Evolutionary conservation across 1,139 yeast genomes (phyloP), one percentile per base, ranked within the genome.

Genomic region (Martiniozyma asiatica): DNA sequence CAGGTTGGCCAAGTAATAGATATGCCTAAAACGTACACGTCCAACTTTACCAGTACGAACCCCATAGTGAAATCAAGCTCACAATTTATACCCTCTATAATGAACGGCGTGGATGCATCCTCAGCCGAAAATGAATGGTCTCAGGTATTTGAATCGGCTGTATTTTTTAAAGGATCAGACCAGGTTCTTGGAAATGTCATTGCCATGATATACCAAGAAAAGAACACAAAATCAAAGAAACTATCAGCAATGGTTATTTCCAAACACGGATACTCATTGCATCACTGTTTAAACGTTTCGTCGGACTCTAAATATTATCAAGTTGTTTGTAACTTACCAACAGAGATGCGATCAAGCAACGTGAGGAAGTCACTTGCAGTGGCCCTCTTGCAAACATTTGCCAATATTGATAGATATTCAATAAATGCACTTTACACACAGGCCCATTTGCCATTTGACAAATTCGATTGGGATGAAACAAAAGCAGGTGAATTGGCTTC

Each of bases 321-420:
- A 2, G 92, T 94, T 2, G 71, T 92, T 43, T 71, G 74, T 40
- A 84, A 84, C 45, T 58, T 87, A 29, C 51, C 65, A 1, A 60
- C 62, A 0, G 53, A 61, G 9, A 63, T 65, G 42, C 60, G 61
- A 40, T 51, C 60, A 9, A 71, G 84, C 10, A 70, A 70, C 30
- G 82, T 78, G 5, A 63, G 93, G 39, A 65, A 72, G 39, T 76
- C 92, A 0, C 58, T 87, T 25, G 96, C 96, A 0, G 71, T 85
- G 5, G 65, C 92, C 2, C 58, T 70, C 24, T 56, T 87, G 38
- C 70, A 81, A 43, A 71, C 82, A 27, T 84, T 64, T 47, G 73
- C 82, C 8, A 60, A 67, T 20, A 53, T 82, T 41, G 58, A 51
- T 18, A 31, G 39, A 0, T 36, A 38, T 4, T 40, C 52, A 3